A percentile compares a stretch with the other conserved stretches of the same genome.
These are phyloP conservation scores for Pycnococcus provasolii DNA, from an alignment of 139 green algal genomes.

Conservation along the genomic window DNA sequence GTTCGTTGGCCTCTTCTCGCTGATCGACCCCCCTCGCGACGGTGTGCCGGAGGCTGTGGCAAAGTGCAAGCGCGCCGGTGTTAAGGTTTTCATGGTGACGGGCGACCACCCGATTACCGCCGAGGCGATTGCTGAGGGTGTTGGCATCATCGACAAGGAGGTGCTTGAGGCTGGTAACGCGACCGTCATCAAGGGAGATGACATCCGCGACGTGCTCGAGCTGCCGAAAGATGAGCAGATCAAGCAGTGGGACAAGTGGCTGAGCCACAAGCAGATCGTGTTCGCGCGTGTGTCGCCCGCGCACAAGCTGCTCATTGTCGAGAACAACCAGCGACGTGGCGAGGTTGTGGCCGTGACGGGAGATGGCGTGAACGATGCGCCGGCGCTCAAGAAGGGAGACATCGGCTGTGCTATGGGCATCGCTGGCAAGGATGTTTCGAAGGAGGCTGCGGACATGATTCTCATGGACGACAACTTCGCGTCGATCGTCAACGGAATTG, in stretches of 20 bases:
- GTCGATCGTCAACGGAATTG: constrained; percentile 65
- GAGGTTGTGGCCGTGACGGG: constrained; percentile 29
- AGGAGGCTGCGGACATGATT: constrained; percentile 73
- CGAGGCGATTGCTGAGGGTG: constrained; percentile 47
- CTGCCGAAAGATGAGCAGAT: constrained; percentile 36
- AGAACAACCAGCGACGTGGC: constrained; percentile 29
- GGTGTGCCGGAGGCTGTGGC: constrained; percentile 58
- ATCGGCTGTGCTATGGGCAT: constrained; percentile 71
- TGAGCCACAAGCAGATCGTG: constrained; percentile 55
- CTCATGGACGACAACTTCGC: constrained; percentile 78
- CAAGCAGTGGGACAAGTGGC: constrained; percentile 53
- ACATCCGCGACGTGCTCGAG: constrained; percentile 56
- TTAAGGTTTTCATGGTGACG: constrained; percentile 70
- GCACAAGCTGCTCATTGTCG: constrained; percentile 59
- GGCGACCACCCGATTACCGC: constrained; percentile 68
- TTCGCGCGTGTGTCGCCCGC: constrained; percentile 50
- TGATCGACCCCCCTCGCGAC: constrained; percentile 67
- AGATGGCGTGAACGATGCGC: constrained; percentile 69
- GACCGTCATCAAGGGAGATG: constrained; percentile 53
- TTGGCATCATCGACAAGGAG: constrained; percentile 59
- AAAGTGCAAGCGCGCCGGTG: constrained; percentile 43
- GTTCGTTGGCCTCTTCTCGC: constrained; percentile 59
- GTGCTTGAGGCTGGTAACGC: constrained; percentile 39
- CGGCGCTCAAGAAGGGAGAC: constrained; percentile 62
- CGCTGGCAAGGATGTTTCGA: constrained; percentile 45